These are phyloP conservation scores for Luffa acutangula DNA, from an alignment of 306 rosid species.

Conservation along the genomic window DNA sequence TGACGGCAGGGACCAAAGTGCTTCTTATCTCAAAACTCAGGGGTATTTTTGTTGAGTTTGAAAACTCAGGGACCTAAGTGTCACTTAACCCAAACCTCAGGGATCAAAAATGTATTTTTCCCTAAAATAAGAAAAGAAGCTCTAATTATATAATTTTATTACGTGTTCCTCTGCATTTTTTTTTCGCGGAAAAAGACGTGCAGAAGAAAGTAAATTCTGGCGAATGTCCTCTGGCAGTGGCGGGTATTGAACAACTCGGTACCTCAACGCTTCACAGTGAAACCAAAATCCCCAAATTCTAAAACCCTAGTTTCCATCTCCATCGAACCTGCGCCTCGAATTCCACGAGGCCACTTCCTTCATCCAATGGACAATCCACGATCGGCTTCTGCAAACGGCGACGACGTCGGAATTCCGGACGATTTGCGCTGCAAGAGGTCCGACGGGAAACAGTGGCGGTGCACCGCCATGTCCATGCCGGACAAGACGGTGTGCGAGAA, in stretches of 20 bases:
- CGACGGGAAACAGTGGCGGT: constrained; percentile 96
- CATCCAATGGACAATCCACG: constrained; percentile 45
- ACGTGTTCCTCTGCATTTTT: too few relatives aligned
- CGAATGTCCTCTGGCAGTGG: not conserved
- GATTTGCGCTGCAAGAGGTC: constrained; percentile 97
- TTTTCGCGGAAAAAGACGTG: not conserved
- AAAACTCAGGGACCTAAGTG: too few relatives aligned
- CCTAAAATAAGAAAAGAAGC: too few relatives aligned
- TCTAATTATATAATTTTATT: too few relatives aligned
- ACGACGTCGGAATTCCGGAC: constrained; percentile 81
- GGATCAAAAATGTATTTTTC: too few relatives aligned
- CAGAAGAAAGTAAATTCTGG: not conserved
- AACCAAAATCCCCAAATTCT: not conserved
- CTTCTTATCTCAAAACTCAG: too few relatives aligned
- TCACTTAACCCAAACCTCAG: too few relatives aligned
- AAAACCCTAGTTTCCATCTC: constrained; percentile 5
- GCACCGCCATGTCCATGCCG: constrained; percentile 97
- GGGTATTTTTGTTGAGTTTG: too few relatives aligned
- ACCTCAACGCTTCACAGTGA: not conserved
- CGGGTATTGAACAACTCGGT: not conserved
- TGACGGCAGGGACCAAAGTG: too few relatives aligned
- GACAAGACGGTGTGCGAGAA: constrained; percentile 97
- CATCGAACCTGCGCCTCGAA: not conserved
- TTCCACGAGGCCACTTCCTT: not conserved
- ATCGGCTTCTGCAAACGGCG: constrained; percentile 39